phyloP scores from a whole-genome alignment of 305 asterid genomes.

The Fraxinus albicans region DNA sequence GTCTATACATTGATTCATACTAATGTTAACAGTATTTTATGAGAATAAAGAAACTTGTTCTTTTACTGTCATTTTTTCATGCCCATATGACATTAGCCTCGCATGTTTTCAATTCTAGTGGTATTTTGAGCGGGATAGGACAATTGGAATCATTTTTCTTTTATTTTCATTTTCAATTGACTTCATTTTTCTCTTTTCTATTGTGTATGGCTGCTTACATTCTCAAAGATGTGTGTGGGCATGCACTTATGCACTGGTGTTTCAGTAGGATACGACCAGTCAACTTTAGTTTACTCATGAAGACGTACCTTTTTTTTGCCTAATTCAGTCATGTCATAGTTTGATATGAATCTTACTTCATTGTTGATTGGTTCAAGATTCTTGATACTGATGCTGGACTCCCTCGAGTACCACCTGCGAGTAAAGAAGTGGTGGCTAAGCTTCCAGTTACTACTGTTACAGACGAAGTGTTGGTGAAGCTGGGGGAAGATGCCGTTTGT shows the following conservation, averaged over 20 bases:
- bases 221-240: background rate
- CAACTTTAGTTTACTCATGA: background rate
- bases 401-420: slow-evolving; percentile 92
- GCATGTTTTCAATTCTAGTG: background rate
- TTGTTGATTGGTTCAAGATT: slow-evolving; percentile 40
- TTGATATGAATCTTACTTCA: slow-evolving; percentile 13
- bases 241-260: background rate
- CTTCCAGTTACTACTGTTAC: slow-evolving; percentile 72
- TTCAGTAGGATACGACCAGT: background rate
- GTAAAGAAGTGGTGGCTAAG: slow-evolving; percentile 90
- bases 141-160: background rate
- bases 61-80: background rate
- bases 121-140: background rate
- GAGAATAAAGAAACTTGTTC: background rate
- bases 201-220: background rate
- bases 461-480: slow-evolving; percentile 57
- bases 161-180: background rate
- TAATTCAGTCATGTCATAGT: background rate
- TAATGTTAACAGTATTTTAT: background rate
- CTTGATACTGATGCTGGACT: slow-evolving; percentile 54
- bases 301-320: background rate
- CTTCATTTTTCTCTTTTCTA: background rate
- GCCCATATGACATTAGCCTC: background rate
- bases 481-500: slow-evolving; percentile 75
- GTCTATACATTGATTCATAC: background rate